These are phyloP conservation scores for Achaetomium macrosporum DNA, from an alignment of 2,329 filamentous ascomycete species.

Conservation along the genomic window DNA sequence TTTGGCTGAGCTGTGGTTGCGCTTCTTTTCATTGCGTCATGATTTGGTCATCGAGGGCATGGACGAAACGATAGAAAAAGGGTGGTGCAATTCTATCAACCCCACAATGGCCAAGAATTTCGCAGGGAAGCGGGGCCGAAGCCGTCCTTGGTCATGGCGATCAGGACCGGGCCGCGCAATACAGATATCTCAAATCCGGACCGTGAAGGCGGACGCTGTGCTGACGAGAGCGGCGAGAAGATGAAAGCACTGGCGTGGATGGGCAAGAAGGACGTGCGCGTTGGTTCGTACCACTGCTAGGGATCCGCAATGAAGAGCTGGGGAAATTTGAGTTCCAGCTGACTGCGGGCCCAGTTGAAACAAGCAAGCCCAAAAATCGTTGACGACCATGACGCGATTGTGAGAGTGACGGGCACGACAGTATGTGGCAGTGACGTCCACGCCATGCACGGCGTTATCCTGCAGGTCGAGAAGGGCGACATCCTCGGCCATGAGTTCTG, in stretches of 20 bases:
- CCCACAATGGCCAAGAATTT: neutral
- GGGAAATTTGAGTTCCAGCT: neutral
- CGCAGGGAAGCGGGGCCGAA: conserved; percentile 3
- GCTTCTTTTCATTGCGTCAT: too few species aligned
- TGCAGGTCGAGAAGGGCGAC: conserved; percentile 58
- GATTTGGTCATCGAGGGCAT: too few species aligned
- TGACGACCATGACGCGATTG: conserved; percentile 69
- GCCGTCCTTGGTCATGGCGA: conserved; percentile 12
- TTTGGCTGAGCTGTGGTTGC: too few species aligned
- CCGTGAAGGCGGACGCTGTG: conserved; percentile 31
- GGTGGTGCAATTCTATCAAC: too few species aligned
- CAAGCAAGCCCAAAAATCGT: conserved; percentile 65
- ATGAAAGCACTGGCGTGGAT: conserved; percentile 83
- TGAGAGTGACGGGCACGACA: conserved; percentile 65
- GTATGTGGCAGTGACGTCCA: conserved; percentile 56
- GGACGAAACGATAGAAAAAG: too few species aligned
- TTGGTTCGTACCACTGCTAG: conserved; percentile 40
- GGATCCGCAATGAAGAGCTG: conserved; percentile 24
- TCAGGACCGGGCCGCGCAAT: conserved; percentile 4
- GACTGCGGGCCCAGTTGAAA: conserved; percentile 40
- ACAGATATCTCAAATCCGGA: conserved; percentile 15
- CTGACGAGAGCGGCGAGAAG: conserved; percentile 35
- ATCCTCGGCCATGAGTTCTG: conserved; percentile 62
- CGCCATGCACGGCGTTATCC: conserved; percentile 48
- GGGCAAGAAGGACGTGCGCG: conserved; percentile 70